phyloP scores from a whole-genome alignment of 331 rosid species.

The Spiraea crenata region DNA sequence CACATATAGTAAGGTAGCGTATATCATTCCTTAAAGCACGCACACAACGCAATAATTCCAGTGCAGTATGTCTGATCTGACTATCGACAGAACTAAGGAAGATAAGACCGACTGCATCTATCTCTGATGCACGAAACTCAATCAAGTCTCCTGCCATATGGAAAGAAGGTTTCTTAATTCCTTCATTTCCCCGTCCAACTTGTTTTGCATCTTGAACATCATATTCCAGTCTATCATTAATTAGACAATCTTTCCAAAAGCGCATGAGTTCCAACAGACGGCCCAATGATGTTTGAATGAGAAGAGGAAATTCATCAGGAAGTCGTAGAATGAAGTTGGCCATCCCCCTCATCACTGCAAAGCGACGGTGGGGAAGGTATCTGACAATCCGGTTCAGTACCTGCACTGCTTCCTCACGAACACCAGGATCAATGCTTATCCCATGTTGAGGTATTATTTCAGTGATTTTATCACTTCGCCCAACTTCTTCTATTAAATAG shows the following conservation, averaged over 20 bases:
- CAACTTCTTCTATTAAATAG: constrained; percentile 95
- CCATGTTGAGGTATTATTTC: constrained; percentile 99
- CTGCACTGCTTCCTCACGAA: constrained; percentile 98
- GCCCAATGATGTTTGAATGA: constrained; percentile 92
- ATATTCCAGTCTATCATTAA: constrained; percentile 74
- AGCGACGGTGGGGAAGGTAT: constrained; percentile 91
- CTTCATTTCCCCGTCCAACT: constrained; percentile 47
- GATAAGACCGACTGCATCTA: constrained; percentile 97
- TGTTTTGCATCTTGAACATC: constrained; percentile 52
- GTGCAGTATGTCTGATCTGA: constrained; percentile 92
- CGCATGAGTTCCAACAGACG: constrained; percentile 98
- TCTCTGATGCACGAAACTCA: constrained; percentile 94
- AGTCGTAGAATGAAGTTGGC: constrained; percentile 85
- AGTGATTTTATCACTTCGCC: constrained; percentile 93
- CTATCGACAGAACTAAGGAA: constrained; percentile 98
- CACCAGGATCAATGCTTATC: constrained; percentile 99
- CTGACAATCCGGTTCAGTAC: constrained; percentile 91
- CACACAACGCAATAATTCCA: constrained; percentile 91
- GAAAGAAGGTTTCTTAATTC: constrained; percentile 73
- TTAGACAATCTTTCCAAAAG: constrained; percentile 94
- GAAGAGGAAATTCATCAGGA: constrained; percentile 99
- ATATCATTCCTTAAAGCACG: constrained; percentile 96
- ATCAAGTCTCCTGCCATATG: constrained; percentile 64
- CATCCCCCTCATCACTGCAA: constrained; percentile 98
- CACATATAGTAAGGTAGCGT: constrained; percentile 58